Evolutionary conservation across 441 rosid genomes (phyloP).

Genomic region (Gossypium trilobum): DNA sequence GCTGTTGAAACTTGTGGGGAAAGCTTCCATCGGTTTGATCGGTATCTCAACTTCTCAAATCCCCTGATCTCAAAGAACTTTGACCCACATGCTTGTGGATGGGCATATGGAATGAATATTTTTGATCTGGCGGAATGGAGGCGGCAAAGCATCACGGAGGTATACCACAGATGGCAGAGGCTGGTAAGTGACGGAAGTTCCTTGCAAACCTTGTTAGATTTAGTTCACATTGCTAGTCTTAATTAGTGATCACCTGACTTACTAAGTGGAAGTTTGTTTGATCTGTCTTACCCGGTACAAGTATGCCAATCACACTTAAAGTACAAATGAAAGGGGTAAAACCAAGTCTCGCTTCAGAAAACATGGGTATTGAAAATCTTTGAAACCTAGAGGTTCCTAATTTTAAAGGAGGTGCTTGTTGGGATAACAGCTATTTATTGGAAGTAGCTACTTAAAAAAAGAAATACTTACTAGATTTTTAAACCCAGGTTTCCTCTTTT

Average conservation of each 20-base stretch:
- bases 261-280: neutral
- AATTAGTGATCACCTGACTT: neutral
- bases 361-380: neutral
- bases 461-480: neutral
- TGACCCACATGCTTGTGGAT: slow-evolving; percentile 64
- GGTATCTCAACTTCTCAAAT: slow-evolving; percentile 89
- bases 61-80: slow-evolving; percentile 58
- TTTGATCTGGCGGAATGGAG: slow-evolving; percentile 63
- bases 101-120: slow-evolving; percentile 79
- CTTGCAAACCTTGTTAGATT: neutral
- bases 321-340: neutral
- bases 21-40: slow-evolving; percentile 90
- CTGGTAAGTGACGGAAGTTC: slow-evolving; percentile 45
- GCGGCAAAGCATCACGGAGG: slow-evolving; percentile 52
- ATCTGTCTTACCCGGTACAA: neutral
- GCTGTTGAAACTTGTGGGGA: slow-evolving; percentile 97
- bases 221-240: neutral
- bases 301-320: neutral
- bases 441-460: neutral
- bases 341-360: neutral
- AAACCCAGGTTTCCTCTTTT: no score
- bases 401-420: neutral
- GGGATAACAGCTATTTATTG: no score
- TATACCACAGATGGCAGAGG: slow-evolving; percentile 81
- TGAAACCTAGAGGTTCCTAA: neutral